Base-by-base conservation (phyloP, 2,329 filamentous ascomycete genomes). In the Xylariaceae sp. region DNA sequence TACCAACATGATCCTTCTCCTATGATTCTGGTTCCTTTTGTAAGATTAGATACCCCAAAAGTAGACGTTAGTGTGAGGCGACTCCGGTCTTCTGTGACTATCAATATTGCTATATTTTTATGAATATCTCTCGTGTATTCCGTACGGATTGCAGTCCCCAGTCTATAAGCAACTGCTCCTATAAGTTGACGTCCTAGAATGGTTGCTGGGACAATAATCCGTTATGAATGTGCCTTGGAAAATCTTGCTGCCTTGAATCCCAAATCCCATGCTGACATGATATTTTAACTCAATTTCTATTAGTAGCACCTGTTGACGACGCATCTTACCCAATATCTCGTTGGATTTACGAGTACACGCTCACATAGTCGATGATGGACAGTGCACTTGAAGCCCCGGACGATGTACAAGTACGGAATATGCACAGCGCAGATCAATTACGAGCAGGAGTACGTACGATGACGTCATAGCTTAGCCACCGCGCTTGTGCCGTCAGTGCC, bases 391-490 rank as follows among this genome's bases (percentile, higher is more conserved):
- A 4, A 30, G 23, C 23, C 23, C 23, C 23, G 23, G 23, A 30
- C 23, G 23, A 30, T 30, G 37, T 13, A 8, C 8, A 41, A 41
- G 11, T 41, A 41, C 11, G 37, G 37, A 41, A 41, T 41, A 41
- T 13, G 37, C 9, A 13, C 41, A 45, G 10, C 41, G 13, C 37
- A 7, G 37, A 41, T 13, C 9, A 41, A 8, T 9, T 9, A 9
- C 13, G 37, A 41, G 37, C 37, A 56, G 17, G 30, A 45, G 23
- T 30, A 30, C 23, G 23, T 30, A 30, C 53, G 58, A 62, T 58
- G 61, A 63, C 61, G 58, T 63, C 61, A 63, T 63, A 52, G 50
- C 58, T 61, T 18, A 61, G 61, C 61, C 61, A 63, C 61, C 41
- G 9, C 8, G 41, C 41, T 15, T 11, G 13, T n/a, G 41, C 41